Evolutionary conservation across 805 yeast genomes (phyloP), one percentile per base, ranked within the genome.

Genomic region (Cyberlindnera americana): DNA sequence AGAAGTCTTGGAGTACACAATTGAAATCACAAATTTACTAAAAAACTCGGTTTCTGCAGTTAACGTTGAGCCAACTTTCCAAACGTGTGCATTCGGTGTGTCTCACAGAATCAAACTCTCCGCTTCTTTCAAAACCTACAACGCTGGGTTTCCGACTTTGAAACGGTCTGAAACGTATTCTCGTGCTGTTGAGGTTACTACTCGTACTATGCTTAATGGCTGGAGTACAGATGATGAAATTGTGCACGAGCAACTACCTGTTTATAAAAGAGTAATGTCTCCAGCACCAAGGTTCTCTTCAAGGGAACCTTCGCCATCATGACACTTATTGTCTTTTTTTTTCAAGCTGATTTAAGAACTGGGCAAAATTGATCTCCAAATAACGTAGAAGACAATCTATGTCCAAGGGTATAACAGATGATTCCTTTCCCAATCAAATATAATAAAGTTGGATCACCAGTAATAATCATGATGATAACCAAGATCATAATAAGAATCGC

Each of bases 301-400:
- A 25, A 7, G 27, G n/a, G 23, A 29, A 19, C 22, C 18, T 6
- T 29, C 22, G 13, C 18, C 22, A 8, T 27, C 19, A 17, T 16
- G n/a, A n/a, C n/a, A n/a, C n/a, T n/a, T n/a, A n/a, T n/a, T n/a
- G n/a, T n/a, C n/a, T n/a, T n/a, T n/a, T n/a, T n/a, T n/a, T n/a
- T n/a, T n/a, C n/a, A n/a, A n/a, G 24, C 33, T 4, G 15, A 15
- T 17, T 16, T 29, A 19, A 34, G 16, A 5, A 26, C 19, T 2
- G 54, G 51, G 34, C 58, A 55, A 16, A 53, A 52, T 3, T 16
- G 43, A 4, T 33, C 23, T 1, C 57, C 58, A 25, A 55, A 48
- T 22, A 49, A 22, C 1, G 7, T 18, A 4, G 31, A 13, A 5
- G 47, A 16, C 3, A 35, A 3, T 1, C 18, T 30, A 3, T 27